Evolutionary conservation across 306 rosid species (phyloP), one percentile per base, ranked within the genome.

Genomic region (Vicia villosa): DNA sequence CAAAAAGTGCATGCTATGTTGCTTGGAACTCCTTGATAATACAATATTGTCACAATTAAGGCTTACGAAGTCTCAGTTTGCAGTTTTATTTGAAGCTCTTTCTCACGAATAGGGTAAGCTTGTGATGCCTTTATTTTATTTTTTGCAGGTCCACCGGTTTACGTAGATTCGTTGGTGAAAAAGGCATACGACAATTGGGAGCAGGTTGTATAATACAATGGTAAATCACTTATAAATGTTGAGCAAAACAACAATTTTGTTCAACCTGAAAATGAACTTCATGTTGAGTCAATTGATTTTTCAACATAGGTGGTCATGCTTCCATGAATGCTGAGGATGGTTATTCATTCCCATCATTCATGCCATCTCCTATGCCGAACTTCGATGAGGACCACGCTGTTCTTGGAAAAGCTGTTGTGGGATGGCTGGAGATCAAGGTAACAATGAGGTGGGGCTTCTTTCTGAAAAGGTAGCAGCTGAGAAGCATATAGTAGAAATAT

Each of bases 141-240:
- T 74, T 72, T 73, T 84, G 76, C 62, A 68, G 67, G 45, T 83
- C 79, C 91, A 95, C n/a, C n/a, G 99, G 81, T 91, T 65, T 89
- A 84, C 79, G 96, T 95, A 6, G 99, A 95, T 86, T 77, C 89
- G n/a, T n/a, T n/a, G n/a, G n/a, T n/a, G n/a, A n/a, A n/a, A n/a
- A n/a, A n/a, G n/a, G n/a, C n/a, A n/a, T 95, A 95, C 55, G 99
- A 95, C 15, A 83, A 89, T 76, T 95, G 99, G 99, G 86, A 87
- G 32, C 92, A 86, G 66, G 99, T 89, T 66, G 65, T 89, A 57
- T 92, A 95, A 63, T 95, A 95, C 69, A 96, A 95, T 80, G 96
- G 97, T 37, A 95, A 91, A 79, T 83, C 99, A 59, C 91, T 87
- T 20, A 70, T 89, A 79, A 71, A 69, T 79, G 77, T 70, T 52